phyloP scores from a whole-genome alignment of 2,329 filamentous ascomycete genomes.

The Cladosporium sp. region DNA sequence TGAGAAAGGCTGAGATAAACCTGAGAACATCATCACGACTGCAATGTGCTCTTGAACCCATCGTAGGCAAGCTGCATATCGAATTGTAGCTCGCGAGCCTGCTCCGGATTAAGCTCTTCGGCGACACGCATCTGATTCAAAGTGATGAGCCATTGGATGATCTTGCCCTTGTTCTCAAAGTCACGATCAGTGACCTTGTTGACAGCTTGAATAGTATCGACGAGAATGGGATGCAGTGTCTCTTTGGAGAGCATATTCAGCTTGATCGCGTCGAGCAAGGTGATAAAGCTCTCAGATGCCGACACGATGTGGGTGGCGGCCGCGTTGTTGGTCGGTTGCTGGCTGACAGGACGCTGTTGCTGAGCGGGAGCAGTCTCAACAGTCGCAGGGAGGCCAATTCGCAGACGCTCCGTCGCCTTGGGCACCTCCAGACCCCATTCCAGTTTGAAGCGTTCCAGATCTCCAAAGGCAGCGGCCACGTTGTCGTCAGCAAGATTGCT shows the following conservation, averaged over 20 bases:
- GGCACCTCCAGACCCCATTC: constrained; percentile 97
- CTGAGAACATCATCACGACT: constrained; percentile 17
- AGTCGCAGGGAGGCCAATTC: constrained; percentile 89
- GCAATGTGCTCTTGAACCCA: constrained; percentile 80
- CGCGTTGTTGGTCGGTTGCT: constrained; percentile 17
- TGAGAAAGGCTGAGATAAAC: too few species aligned
- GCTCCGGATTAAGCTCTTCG: constrained; percentile 81
- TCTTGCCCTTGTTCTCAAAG: constrained; percentile 93
- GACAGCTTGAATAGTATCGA: constrained; percentile 93
- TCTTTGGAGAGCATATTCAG: constrained; percentile 92
- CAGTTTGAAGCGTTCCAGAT: constrained; percentile 84
- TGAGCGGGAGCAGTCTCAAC: constrained; percentile 56
- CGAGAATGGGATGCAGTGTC: constrained; percentile 88
- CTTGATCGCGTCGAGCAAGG: constrained; percentile 90
- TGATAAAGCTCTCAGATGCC: constrained; percentile 98
- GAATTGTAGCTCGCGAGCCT: constrained; percentile 82
- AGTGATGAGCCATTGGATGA: constrained; percentile 96
- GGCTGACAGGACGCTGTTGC: constrained; percentile 5
- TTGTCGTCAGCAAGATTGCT: constrained; percentile 86
- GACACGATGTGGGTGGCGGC: constrained; percentile 67
- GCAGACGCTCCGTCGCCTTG: constrained; percentile 85
- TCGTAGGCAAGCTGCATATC: constrained; percentile 94
- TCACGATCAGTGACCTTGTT: constrained; percentile 95
- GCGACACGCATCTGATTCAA: constrained; percentile 97
- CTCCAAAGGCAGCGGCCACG: constrained; percentile 82